Conservation (phyloP, 768 basidiomycete species). For the Sistotremastrum suecicum region DNA sequence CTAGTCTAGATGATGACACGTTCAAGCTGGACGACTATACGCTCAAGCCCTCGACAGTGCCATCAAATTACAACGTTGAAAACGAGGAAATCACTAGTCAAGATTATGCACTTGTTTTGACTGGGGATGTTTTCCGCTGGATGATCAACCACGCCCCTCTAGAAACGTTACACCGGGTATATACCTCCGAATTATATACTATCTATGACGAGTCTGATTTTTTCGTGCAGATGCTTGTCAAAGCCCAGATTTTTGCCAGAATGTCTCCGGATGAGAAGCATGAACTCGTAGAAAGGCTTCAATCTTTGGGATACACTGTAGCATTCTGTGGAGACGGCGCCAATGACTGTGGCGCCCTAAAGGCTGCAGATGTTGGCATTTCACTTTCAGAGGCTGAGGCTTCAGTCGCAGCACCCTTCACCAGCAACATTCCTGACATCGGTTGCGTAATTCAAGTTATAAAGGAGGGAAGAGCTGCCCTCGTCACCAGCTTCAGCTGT, state of each 20-base stretch:
- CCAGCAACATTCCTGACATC: conserved; percentile 86
- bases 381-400: conserved; percentile 97
- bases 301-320: conserved; percentile 87
- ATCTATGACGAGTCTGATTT: conserved; percentile 1
- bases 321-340: conserved; percentile 99
- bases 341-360: conserved; percentile 96
- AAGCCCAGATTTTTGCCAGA: conserved; percentile 89
- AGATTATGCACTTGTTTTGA: conserved; percentile 84
- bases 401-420: conserved; percentile 96
- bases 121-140: conserved; percentile 96
- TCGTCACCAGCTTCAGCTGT: conserved; percentile 97
- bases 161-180: conserved; percentile 85
- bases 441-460: conserved; percentile 93
- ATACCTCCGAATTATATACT: conserved; percentile 12
- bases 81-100: conserved; percentile 59
- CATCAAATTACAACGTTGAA: conserved; percentile 57
- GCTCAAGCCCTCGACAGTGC: conserved; percentile 64
- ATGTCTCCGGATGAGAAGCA: conserved; percentile 99
- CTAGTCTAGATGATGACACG: conserved; percentile 73
- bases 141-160: conserved; percentile 90
- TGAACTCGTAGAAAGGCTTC: conserved; percentile 90
- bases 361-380: conserved; percentile 95
- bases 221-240: conserved; percentile 76
- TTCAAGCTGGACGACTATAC: conserved; percentile 85
- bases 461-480: conserved; percentile 87